Conservation (phyloP, 108 stramenopile species). For the Pinguiococcus pyrenoidosus region DNA sequence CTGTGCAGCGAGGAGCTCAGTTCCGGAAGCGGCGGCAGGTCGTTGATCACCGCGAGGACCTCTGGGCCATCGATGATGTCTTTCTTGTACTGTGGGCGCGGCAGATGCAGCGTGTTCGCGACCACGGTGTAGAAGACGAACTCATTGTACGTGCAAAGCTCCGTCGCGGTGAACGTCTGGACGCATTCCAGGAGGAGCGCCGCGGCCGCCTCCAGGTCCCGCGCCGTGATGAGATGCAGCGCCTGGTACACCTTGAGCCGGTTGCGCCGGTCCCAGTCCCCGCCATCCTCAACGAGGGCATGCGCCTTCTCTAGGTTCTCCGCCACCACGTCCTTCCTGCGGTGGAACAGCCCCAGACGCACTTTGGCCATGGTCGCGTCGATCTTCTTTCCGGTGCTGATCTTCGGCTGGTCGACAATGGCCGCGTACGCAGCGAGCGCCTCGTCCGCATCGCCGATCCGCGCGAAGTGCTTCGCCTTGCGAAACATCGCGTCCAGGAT, state of each 20-base stretch:
- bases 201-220: slow-evolving; percentile 70
- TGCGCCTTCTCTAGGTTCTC: slow-evolving; percentile 39
- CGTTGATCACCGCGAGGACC: slow-evolving; percentile 63
- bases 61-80: slow-evolving; percentile 93
- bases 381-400: slow-evolving; percentile 85
- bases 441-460: slow-evolving; percentile 55
- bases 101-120: slow-evolving; percentile 66
- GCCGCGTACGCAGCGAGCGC: slow-evolving; percentile 66
- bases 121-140: slow-evolving; percentile 78
- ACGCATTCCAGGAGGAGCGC: slow-evolving; percentile 72
- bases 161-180: slow-evolving; percentile 88
- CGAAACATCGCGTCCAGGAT: slow-evolving; percentile 75
- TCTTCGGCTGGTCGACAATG: slow-evolving; percentile 62
- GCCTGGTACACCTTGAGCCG: slow-evolving; percentile 70
- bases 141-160: slow-evolving; percentile 77
- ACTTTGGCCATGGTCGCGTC: slow-evolving; percentile 81
- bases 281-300: slow-evolving; percentile 42
- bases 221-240: slow-evolving; percentile 47
- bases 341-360: slow-evolving; percentile 67
- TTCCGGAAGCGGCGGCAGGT: slow-evolving; percentile 57
- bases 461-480: slow-evolving; percentile 69
- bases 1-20: slow-evolving; percentile 74
- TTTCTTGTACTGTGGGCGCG: slow-evolving; percentile 56
- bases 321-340: slow-evolving; percentile 44
- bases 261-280: slow-evolving; percentile 98